These are phyloP conservation scores for Ceratonia siliqua DNA, from an alignment of 306 rosid species.

Conservation along the genomic window DNA sequence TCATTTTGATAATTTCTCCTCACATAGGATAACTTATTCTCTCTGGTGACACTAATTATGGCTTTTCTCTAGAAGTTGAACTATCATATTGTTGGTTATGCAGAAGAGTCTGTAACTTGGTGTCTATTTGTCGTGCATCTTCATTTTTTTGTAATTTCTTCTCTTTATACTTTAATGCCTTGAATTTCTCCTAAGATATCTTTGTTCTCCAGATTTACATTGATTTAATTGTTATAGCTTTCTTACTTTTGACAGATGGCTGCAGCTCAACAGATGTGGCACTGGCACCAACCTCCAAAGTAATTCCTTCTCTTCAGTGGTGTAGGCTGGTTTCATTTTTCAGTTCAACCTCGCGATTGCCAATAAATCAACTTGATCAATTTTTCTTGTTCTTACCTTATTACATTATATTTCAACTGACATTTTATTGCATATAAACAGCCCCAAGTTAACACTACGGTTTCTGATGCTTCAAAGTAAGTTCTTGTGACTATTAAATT, in stretches of 20 bases:
- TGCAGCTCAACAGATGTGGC: conserved; percentile 34
- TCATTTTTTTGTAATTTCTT: neutral
- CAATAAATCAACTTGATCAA: conserved; percentile 27
- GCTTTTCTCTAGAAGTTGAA: neutral
- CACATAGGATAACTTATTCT: neutral
- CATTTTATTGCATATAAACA: conserved; percentile 46
- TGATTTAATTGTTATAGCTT: conserved; percentile 20
- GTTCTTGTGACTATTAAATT: conserved; percentile 48
- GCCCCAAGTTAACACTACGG: conserved; percentile 56
- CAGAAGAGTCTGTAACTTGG: neutral
- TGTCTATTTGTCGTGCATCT: neutral
- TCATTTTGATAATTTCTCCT: neutral
- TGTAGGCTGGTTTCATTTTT: conserved; percentile 29
- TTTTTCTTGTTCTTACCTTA: conserved; percentile 25
- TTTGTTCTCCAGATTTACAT: conserved; percentile 7
- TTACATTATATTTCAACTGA: conserved; percentile 37
- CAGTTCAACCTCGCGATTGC: conserved; percentile 6
- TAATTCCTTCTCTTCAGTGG: conserved; percentile 40
- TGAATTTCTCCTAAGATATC: neutral
- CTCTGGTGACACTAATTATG: neutral
- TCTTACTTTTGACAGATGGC: conserved; percentile 46
- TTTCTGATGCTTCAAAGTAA: conserved; percentile 87
- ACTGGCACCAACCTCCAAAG: conserved; percentile 37
- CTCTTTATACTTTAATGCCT: neutral
- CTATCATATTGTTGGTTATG: conserved; percentile 3